Evolutionary conservation across 2,329 filamentous ascomycete genomes (phyloP).

Genomic region (Chaetomium olivaceum): DNA sequence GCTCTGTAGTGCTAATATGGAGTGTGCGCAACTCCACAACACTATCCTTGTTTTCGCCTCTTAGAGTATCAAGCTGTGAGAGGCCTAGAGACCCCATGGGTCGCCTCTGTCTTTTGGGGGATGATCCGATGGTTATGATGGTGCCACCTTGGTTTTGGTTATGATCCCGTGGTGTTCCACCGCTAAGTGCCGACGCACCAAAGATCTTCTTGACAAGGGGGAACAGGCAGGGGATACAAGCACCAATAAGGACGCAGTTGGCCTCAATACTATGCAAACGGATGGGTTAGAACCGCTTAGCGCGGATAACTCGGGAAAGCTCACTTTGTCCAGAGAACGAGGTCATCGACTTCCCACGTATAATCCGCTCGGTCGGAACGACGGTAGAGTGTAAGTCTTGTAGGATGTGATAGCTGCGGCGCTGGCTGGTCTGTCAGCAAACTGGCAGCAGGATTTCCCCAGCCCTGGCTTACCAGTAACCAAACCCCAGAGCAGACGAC

Average conservation of each 20-base stretch:
- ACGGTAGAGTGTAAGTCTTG: constrained; percentile 37
- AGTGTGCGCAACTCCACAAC: constrained; percentile 23
- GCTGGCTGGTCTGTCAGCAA: constrained; percentile 24
- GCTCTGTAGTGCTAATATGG: constrained; percentile 22
- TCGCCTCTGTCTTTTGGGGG: constrained; percentile 16
- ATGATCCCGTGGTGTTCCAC: constrained; percentile 9
- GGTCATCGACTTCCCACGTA: constrained; percentile 42
- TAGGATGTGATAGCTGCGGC: constrained; percentile 37
- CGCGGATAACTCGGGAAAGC: background rate
- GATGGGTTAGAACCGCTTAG: background rate
- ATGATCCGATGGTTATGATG: constrained; percentile 27
- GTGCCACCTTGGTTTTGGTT: constrained; percentile 6
- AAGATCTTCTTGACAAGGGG: constrained; percentile 32
- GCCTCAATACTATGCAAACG: constrained; percentile 31
- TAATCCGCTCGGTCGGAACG: constrained; percentile 35
- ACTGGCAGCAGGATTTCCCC: background rate
- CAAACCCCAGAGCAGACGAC: constrained; percentile 42
- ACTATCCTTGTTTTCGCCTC: constrained; percentile 25
- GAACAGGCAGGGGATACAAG: constrained; percentile 33
- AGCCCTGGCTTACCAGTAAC: constrained; percentile 38
- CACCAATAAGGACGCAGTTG: constrained; percentile 33
- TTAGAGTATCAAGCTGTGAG: constrained; percentile 22
- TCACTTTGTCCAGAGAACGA: constrained; percentile 50
- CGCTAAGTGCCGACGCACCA: constrained; percentile 20
- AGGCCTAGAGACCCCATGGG: background rate